Percentiles rank a stretch among this genome's conserved stretches.
phyloP scores from a whole-genome alignment of 2,329 filamentous ascomycete species.

The Cytospora leucostoma region DNA sequence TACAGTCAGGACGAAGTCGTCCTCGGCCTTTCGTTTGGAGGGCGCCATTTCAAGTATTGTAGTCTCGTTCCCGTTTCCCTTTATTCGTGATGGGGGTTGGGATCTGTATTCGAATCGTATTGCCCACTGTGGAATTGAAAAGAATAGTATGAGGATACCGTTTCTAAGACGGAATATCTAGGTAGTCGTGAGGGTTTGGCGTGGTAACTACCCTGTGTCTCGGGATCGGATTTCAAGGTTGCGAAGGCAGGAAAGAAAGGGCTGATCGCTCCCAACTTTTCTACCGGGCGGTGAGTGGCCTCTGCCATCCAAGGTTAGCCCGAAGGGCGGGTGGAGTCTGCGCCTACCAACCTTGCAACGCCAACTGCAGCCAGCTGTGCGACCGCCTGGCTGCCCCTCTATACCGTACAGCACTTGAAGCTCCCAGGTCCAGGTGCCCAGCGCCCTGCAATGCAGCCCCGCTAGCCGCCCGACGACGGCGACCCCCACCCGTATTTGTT shows the following conservation, averaged over 20 bases:
- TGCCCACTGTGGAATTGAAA: conserved; percentile 30
- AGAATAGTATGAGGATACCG: neutral
- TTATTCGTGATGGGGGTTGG: neutral
- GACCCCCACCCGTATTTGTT: conserved; percentile 9
- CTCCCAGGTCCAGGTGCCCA: neutral
- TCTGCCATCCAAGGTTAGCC: neutral
- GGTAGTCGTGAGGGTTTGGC: too few species aligned
- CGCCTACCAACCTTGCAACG: neutral
- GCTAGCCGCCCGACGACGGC: neutral
- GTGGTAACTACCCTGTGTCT: neutral
- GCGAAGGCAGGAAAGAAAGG: neutral
- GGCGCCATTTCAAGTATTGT: conserved; percentile 45
- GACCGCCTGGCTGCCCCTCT: neutral
- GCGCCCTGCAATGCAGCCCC: neutral
- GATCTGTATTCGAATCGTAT: too few species aligned
- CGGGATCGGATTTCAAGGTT: neutral
- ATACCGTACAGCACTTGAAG: neutral
- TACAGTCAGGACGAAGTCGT: conserved; percentile 62
- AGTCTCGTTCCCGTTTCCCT: neutral
- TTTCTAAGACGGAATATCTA: neutral
- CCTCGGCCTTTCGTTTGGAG: conserved; percentile 50
- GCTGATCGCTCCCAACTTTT: conserved; percentile 16
- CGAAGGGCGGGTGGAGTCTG: neutral
- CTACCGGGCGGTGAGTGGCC: conserved; percentile 23
- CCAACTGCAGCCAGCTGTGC: neutral